Base-by-base conservation (phyloP, 495 filamentous ascomycete genomes). In the Astrothelium macrocarpum region DNA sequence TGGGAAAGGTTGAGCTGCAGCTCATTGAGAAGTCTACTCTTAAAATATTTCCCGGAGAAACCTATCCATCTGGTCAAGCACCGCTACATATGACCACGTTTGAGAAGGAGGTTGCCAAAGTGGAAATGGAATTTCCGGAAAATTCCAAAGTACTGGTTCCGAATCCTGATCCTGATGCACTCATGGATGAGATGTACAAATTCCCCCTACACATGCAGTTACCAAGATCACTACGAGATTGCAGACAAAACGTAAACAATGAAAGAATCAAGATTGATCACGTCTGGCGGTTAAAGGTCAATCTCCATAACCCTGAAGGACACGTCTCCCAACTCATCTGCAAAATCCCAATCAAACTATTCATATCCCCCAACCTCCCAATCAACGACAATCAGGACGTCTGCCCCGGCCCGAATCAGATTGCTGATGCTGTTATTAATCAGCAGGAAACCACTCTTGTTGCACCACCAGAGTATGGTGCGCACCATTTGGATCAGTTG, bases 281-380 rank as follows among this genome's bases (percentile, higher is more conserved):
- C 72, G 93, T 90, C 76, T 78, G 96, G 59, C 88, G 87, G 74
- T 82, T 97, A 70, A 86, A 87, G 61, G 84, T 98, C 62, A 87
- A 91, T 65, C 79, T 98, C 32, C 86, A 90, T 66, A 97, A 97
- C 67, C 93, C 94, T 0, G 94, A 98, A 75, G 91, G 90, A 0
- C 94, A 97, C 72, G 80, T 90, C 49, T 96, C 91, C 59, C 91
- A 97, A 84, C 82, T 97, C 58, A 88, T 91, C 23, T 90, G 90
- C 46, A 90, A 88, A 20, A 81, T 97, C 28, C 90, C 91, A 2
- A 82, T 98, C 32, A 87, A 87, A 32, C 85, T 98, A 34, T 96
- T 93, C 75, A 95, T 97, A 66, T 98, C 94, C 14, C 94, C 94
- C 18, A 89, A 90, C 69, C 84, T 95, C 71, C 85, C 88, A 11